phyloP scores from a whole-genome alignment of 805 yeast species.

The Huiozyma sinensis region DNA sequence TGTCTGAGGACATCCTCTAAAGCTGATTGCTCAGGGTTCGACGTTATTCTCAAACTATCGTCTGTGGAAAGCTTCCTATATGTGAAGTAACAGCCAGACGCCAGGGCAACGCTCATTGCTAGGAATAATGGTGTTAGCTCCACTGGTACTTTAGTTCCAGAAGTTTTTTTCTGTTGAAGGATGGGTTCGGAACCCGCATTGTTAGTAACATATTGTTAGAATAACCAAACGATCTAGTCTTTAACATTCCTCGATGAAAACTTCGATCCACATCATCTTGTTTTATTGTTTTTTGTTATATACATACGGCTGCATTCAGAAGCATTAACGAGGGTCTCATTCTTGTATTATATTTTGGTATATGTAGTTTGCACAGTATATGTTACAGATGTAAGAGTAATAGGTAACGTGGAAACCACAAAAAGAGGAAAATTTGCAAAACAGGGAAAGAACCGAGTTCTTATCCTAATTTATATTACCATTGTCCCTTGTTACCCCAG shows the following conservation, averaged over 20 bases:
- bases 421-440: too few species aligned
- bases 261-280: neutral
- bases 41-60: slow-evolving; percentile 37
- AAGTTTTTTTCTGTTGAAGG: slow-evolving; percentile 26
- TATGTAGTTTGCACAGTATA: too few species aligned
- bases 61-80: slow-evolving; percentile 42
- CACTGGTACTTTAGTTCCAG: slow-evolving; percentile 35
- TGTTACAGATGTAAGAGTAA: too few species aligned
- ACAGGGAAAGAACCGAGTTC: too few species aligned
- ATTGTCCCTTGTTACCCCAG: too few species aligned
- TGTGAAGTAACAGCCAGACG: slow-evolving; percentile 42
- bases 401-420: too few species aligned
- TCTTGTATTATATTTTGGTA: slow-evolving; percentile 1
- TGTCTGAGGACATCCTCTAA: slow-evolving; percentile 20
- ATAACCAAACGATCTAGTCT: neutral
- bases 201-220: neutral
- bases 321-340: slow-evolving; percentile 43
- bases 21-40: slow-evolving; percentile 33
- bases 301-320: slow-evolving; percentile 38
- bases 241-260: too few species aligned
- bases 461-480: too few species aligned
- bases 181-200: slow-evolving; percentile 1
- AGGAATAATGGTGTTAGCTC: slow-evolving; percentile 49
- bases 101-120: slow-evolving; percentile 44
- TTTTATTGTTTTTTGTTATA: too few species aligned